Conservation (phyloP, 495 filamentous ascomycete species). For the Aspergillus campestris region DNA sequence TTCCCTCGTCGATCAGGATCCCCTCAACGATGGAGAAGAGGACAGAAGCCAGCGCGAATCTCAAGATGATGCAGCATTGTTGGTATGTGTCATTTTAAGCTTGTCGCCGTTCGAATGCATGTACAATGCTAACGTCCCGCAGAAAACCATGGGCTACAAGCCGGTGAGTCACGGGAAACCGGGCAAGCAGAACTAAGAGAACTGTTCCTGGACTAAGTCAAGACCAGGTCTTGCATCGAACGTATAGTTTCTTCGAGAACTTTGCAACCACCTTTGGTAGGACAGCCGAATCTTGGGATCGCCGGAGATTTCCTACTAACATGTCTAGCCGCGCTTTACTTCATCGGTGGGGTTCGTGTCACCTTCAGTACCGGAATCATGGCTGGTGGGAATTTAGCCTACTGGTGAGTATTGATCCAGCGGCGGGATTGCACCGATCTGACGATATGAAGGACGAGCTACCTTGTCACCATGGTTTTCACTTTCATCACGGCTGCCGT, state of each 20-base stretch:
- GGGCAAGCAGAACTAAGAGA: not conserved
- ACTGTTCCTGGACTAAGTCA: conserved; percentile 5
- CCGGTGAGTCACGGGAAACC: conserved; percentile 24
- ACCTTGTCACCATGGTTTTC: conserved; percentile 47
- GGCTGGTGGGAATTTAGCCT: conserved; percentile 47
- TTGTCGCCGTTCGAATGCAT: not conserved
- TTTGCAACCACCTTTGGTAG: conserved; percentile 48
- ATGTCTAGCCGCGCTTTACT: conserved; percentile 43
- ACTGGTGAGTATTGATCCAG: conserved; percentile 28
- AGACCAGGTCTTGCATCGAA: conserved; percentile 36
- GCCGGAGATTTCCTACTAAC: not conserved
- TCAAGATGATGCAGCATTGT: conserved; percentile 35
- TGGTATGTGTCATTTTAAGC: conserved; percentile 21
- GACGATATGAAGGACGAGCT: conserved; percentile 38
- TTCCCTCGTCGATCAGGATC: conserved; percentile 18
- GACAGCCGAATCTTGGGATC: conserved; percentile 1
- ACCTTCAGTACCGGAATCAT: conserved; percentile 50
- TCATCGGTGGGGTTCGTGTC: conserved; percentile 47
- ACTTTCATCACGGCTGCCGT: conserved; percentile 50
- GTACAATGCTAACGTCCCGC: conserved; percentile 10
- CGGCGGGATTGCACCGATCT: not conserved
- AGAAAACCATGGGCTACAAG: conserved; percentile 43
- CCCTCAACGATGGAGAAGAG: conserved; percentile 20
- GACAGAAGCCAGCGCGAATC: conserved; percentile 21
- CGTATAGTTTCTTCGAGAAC: conserved; percentile 44